Evolutionary conservation across 192 early-diverging fungal species (phyloP).

Genomic region (Allomyces macrogynus): DNA sequence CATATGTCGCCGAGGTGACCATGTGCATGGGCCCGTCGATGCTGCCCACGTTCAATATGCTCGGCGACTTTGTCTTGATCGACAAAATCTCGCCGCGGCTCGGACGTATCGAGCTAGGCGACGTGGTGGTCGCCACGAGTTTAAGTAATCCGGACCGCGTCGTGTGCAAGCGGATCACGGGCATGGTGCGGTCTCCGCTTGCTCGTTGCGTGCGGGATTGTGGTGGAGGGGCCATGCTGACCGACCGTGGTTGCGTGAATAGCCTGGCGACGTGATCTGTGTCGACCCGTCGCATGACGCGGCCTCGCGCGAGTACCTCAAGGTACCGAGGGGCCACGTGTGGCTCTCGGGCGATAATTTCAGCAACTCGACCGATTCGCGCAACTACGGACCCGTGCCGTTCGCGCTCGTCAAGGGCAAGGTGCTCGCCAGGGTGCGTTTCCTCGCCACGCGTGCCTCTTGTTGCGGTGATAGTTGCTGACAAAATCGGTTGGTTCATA

Average conservation of each 20-base stretch:
- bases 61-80: slow-evolving; percentile 52
- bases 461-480: neutral
- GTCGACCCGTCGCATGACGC: slow-evolving; percentile 41
- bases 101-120: slow-evolving; percentile 39
- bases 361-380: slow-evolving; percentile 76
- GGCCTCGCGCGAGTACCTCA: slow-evolving; percentile 30
- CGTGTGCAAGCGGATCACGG: slow-evolving; percentile 67
- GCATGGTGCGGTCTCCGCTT: slow-evolving; percentile 23
- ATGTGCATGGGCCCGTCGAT: slow-evolving; percentile 66
- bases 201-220: too few species aligned
- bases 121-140: slow-evolving; percentile 56
- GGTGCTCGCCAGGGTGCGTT: slow-evolving; percentile 38
- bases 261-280: slow-evolving; percentile 63
- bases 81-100: slow-evolving; percentile 42
- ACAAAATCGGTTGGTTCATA: slow-evolving; percentile 1
- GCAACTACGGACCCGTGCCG: slow-evolving; percentile 69
- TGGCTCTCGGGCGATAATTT: slow-evolving; percentile 89
- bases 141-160: slow-evolving; percentile 40
- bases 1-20: neutral
- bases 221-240: too few species aligned
- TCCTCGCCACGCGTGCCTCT: neutral
- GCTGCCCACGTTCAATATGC: slow-evolving; percentile 72
- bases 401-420: slow-evolving; percentile 57
- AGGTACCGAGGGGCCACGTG: slow-evolving; percentile 69
- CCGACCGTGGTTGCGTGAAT: neutral